Conservation (phyloP, 768 basidiomycete species). For the Lactifluus piperatus region DNA sequence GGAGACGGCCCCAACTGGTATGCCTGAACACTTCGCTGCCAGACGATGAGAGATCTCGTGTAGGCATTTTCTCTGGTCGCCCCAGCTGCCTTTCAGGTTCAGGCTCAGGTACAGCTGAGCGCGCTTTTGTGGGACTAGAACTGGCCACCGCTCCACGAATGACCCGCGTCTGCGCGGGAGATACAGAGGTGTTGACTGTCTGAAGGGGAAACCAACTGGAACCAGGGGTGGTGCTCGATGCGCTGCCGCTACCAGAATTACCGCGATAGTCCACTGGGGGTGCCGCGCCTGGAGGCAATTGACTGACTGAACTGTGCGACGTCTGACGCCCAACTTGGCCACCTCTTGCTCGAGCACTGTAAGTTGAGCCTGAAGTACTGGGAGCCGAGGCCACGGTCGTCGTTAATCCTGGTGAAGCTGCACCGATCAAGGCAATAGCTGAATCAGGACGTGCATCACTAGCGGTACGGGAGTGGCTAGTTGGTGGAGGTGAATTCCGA, state of each 20-base stretch:
- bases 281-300: constrained; percentile 11
- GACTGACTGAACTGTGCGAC: background rate
- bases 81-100: background rate
- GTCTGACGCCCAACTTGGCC: background rate
- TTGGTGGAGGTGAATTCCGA: no score
- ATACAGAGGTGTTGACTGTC: constrained; percentile 1
- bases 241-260: background rate
- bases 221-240: background rate
- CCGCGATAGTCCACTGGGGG: background rate
- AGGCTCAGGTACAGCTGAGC: background rate
- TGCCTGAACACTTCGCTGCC: background rate
- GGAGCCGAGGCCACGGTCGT: background rate
- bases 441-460: no score
- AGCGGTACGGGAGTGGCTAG: no score
- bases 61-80: background rate
- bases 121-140: background rate
- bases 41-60: background rate
- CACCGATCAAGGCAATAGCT: no score
- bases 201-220: constrained; percentile 5
- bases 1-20: background rate
- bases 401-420: no score
- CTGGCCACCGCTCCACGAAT: background rate
- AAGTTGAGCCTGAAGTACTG: background rate
- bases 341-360: background rate
- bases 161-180: background rate